These are phyloP conservation scores for Rutstroemia sydowiana DNA, from an alignment of 2,329 filamentous ascomycete genomes.

Conservation along the genomic window DNA sequence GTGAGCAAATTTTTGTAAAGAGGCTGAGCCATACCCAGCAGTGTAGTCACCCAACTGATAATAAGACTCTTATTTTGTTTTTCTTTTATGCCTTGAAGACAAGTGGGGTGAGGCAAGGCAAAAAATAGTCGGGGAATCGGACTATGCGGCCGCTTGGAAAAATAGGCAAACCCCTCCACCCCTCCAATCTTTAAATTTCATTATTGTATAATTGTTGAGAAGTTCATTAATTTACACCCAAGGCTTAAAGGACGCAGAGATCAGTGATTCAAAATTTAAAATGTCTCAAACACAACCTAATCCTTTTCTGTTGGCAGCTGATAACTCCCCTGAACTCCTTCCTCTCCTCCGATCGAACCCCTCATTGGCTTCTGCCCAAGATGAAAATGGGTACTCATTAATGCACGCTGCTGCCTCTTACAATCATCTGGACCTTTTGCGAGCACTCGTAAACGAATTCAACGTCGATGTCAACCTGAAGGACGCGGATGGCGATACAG, in stretches of 20 bases:
- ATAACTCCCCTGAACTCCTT: conserved; percentile 68
- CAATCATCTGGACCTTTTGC: conserved; percentile 74
- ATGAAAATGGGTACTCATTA: conserved; percentile 89
- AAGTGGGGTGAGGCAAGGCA: not conserved
- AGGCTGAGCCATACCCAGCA: not conserved
- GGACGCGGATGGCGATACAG: conserved; percentile 89
- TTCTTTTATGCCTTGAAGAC: too few relatives aligned
- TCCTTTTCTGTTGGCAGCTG: conserved; percentile 70
- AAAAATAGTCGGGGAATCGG: not conserved
- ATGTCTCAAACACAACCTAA: conserved; percentile 38
- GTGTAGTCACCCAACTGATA: too few relatives aligned
- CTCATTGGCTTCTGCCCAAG: conserved; percentile 69
- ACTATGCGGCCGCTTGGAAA: not conserved
- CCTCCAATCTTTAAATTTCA: too few relatives aligned
- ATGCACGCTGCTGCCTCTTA: conserved; percentile 92
- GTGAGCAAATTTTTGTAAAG: not conserved
- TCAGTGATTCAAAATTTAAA: not conserved
- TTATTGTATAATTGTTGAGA: too few relatives aligned
- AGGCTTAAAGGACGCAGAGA: not conserved
- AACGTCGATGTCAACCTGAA: conserved; percentile 70
- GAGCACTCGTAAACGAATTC: conserved; percentile 67
- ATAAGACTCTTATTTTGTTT: too few relatives aligned
- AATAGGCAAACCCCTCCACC: not conserved
- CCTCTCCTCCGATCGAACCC: conserved; percentile 67
- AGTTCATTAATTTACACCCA: too few relatives aligned